phyloP scores from a whole-genome alignment of 2,329 filamentous ascomycete genomes.

The Trichoderma aggressivum region DNA sequence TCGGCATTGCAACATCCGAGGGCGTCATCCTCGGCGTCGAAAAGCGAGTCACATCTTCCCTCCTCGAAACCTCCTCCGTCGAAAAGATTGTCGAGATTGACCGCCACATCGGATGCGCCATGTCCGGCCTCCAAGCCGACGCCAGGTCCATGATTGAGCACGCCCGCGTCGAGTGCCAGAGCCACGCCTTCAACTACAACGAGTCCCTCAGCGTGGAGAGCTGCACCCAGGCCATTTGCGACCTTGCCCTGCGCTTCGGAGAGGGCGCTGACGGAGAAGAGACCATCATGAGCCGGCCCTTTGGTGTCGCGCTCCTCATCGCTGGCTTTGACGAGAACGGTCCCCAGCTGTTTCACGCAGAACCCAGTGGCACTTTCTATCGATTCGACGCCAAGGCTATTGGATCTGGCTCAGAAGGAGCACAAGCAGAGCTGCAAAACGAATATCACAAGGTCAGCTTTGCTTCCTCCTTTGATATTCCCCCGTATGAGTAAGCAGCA shows the following conservation, averaged over 20 bases:
- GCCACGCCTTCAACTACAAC: conserved; percentile 96
- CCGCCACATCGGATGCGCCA: conserved; percentile 96
- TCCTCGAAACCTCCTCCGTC: conserved; percentile 95
- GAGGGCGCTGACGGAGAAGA: conserved; percentile 97
- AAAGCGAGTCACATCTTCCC: conserved; percentile 96
- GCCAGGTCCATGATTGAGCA: conserved; percentile 98
- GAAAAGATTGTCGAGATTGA: conserved; percentile 99
- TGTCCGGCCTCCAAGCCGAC: conserved; percentile 96
- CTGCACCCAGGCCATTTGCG: conserved; percentile 98
- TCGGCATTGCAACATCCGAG: conserved; percentile 92
- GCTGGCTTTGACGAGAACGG: conserved; percentile 97
- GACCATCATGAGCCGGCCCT: conserved; percentile 97
- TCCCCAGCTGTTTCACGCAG: conserved; percentile 94
- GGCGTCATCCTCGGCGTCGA: conserved; percentile 96
- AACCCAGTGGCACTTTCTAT: conserved; percentile 97
- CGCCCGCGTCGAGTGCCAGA: conserved; percentile 95
- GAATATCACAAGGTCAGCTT: conserved; percentile 82
- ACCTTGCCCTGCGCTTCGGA: conserved; percentile 91
- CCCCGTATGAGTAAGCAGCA: not conserved
- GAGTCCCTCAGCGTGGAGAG: conserved; percentile 93
- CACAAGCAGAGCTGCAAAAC: conserved; percentile 96
- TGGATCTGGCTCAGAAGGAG: conserved; percentile 93
- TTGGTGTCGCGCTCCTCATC: conserved; percentile 94
- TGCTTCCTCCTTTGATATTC: not conserved
- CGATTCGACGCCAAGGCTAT: conserved; percentile 99